Percentiles rank a stretch among this genome's conserved stretches.
These are phyloP conservation scores for Meripilus lineatus DNA, from an alignment of 1,284 basidiomycete genomes.

Conservation along the genomic window DNA sequence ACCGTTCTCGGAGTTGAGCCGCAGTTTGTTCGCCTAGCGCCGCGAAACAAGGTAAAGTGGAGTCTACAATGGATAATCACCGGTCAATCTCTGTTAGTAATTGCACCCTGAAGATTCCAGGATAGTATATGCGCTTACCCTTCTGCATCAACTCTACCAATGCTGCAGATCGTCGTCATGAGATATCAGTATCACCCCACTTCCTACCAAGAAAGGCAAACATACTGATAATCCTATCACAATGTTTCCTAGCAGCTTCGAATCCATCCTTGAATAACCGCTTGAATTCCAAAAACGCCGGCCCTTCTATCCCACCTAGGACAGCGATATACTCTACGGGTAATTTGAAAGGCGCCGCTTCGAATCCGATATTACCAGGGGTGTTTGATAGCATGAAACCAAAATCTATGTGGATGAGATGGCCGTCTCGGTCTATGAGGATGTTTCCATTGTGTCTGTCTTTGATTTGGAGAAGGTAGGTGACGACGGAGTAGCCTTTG, in stretches of 20 bases:
- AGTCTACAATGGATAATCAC: too few species aligned
- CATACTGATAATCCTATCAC: constrained; percentile 93
- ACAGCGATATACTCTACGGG: constrained; percentile 96
- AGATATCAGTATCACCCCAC: background rate
- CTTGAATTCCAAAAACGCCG: constrained; percentile 83
- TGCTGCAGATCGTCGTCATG: constrained; percentile 41
- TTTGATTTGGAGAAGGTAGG: constrained; percentile 96
- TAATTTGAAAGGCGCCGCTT: constrained; percentile 98
- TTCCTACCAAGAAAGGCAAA: constrained; percentile 16
- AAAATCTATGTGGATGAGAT: constrained; percentile 96
- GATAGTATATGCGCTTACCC: constrained; percentile 59
- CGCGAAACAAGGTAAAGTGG: constrained; percentile 88
- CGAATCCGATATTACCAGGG: constrained; percentile 96
- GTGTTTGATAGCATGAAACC: constrained; percentile 98
- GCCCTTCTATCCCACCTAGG: constrained; percentile 80
- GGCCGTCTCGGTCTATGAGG: constrained; percentile 91
- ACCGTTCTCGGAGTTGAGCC: constrained; percentile 83
- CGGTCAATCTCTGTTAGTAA: too few species aligned
- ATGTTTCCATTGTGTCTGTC: constrained; percentile 99
- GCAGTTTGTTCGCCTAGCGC: constrained; percentile 91
- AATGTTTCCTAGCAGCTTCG: constrained; percentile 91
- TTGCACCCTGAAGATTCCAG: constrained; percentile 54
- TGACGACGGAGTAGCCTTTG: constrained; percentile 88
- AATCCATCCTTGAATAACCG: constrained; percentile 91
- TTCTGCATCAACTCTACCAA: constrained; percentile 97